These are phyloP conservation scores for Neopestalotiopsis clavispora DNA, from an alignment of 2,329 filamentous ascomycete genomes.

Conservation along the genomic window DNA sequence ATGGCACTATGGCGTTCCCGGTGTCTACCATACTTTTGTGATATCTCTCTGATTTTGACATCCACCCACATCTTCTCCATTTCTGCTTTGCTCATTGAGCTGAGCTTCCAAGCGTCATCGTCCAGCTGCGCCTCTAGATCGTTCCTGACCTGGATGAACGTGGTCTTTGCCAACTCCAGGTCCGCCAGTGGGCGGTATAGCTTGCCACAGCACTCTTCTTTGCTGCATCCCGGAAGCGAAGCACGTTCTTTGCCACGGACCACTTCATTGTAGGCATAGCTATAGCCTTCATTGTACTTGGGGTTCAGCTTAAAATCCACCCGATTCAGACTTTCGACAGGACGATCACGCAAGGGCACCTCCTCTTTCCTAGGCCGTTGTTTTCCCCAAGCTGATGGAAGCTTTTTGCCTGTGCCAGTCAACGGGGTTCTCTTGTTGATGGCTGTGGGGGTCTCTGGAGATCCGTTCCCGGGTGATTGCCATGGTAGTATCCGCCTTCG, in stretches of 20 bases:
- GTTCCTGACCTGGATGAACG: slow-evolving; percentile 29
- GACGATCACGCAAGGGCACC: slow-evolving; percentile 60
- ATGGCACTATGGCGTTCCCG: slow-evolving; percentile 74
- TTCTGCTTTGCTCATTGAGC: slow-evolving; percentile 62
- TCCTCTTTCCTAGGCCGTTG: slow-evolving; percentile 31
- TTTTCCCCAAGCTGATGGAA: slow-evolving; percentile 15
- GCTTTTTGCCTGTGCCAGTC: slow-evolving; percentile 20
- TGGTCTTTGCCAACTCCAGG: slow-evolving; percentile 47
- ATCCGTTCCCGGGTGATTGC: slow-evolving; percentile 28
- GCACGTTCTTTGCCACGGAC: slow-evolving; percentile 73
- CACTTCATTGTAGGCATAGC: slow-evolving; percentile 76
- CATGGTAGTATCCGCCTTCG: slow-evolving; percentile 46
- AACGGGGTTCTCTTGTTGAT: slow-evolving; percentile 16
- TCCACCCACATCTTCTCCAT: slow-evolving; percentile 72
- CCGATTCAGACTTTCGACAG: slow-evolving; percentile 61
- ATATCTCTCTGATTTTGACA: slow-evolving; percentile 74
- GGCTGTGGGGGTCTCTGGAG: slow-evolving; percentile 17
- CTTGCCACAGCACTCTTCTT: slow-evolving; percentile 77
- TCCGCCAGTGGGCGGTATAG: slow-evolving; percentile 71
- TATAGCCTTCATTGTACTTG: slow-evolving; percentile 68
- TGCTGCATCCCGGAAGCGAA: slow-evolving; percentile 75
- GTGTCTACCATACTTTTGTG: slow-evolving; percentile 79
- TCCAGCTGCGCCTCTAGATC: slow-evolving; percentile 64
- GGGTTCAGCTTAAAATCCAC: slow-evolving; percentile 87
- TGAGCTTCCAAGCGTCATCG: slow-evolving; percentile 62